Conservation (phyloP, 805 yeast species). For the Yarrowia yakushimensis region DNA sequence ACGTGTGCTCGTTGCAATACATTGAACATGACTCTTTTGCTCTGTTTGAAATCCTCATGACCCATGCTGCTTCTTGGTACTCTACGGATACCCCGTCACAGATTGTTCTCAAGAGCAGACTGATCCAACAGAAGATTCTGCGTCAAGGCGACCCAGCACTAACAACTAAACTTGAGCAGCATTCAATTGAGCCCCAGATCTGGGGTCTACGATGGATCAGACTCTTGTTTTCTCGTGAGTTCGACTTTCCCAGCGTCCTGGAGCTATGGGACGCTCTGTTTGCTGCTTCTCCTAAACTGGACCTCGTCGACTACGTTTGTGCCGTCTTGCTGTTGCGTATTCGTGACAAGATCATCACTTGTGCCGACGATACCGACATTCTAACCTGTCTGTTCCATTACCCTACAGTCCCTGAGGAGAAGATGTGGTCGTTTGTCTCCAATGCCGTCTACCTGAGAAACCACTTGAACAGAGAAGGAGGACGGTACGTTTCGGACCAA, state of each 20-base stretch:
- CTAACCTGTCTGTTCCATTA: slow-evolving; percentile 31
- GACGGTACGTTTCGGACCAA: slow-evolving; percentile 30
- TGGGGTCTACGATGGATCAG: slow-evolving; percentile 42
- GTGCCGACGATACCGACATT: slow-evolving; percentile 25
- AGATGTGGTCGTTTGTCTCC: slow-evolving; percentile 28
- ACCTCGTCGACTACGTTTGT: slow-evolving; percentile 38
- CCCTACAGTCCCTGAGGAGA: slow-evolving; percentile 27
- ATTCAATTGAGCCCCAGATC: slow-evolving; percentile 39
- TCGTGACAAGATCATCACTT: slow-evolving; percentile 28
- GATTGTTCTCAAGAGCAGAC: slow-evolving; percentile 35
- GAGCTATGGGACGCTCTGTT: slow-evolving; percentile 39
- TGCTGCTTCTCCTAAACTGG: slow-evolving; percentile 36
- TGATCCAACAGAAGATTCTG: slow-evolving; percentile 36
- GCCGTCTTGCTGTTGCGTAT: slow-evolving; percentile 38
- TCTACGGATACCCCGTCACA: slow-evolving; percentile 14
- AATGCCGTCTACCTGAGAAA: slow-evolving; percentile 32
- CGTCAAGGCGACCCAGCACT: slow-evolving; percentile 35
- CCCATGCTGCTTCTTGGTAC: slow-evolving; percentile 36
- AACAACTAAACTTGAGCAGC: slow-evolving; percentile 30
- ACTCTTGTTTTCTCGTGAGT: slow-evolving; percentile 39
- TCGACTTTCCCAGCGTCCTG: slow-evolving; percentile 34
- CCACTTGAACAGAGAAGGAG: slow-evolving; percentile 30
- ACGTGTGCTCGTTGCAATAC: slow-evolving; percentile 18
- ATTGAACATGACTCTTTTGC: slow-evolving; percentile 37
- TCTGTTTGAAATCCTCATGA: slow-evolving; percentile 36